Evolutionary conservation across 2,329 filamentous ascomycete species (phyloP), one percentile per base, ranked within the genome.

Genomic region (Myriosclerotinia scirpicola): DNA sequence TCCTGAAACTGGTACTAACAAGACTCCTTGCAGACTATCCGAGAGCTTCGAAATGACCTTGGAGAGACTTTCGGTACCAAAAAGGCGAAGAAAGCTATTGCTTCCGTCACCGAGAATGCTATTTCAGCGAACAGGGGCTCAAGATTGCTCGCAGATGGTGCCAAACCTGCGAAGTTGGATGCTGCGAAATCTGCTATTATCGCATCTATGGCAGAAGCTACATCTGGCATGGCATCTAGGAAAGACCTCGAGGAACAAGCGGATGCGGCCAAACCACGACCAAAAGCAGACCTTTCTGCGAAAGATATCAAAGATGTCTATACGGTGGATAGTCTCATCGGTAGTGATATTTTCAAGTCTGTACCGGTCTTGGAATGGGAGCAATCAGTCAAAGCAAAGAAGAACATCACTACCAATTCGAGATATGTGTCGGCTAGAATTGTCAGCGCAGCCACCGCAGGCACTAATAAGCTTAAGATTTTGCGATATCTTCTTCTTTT

Each of bases 61-160:
- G 90, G 90, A 52, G 84, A 90, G 73, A 87, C 89, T 42, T 96
- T 96, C 74, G 92, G 92, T 76, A 94, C 91, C 36, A 93, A 91
- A 81, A 94, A 93, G 79, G 90, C 91, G 30, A 90, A 88, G 82
- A 94, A 93, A 79, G 89, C 87, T 1, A 87, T 95, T 71, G 82
- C 84, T 38, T 85, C 88, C 66, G 82, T 85, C 70, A 87, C 87
- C 2, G 83, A 90, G 73, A 93, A 93, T 74, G 89, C 90, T 22
- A 92, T 94, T 46, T 71, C 72, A 11, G 75, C 76, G 38, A 68
- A 69, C 46, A 71, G 69, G 53, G 78, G 53, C 78, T 81, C 53
- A 76, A 77, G 73, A 79, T 76, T 65, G 68, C 67, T 48, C 74
- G 77, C 30, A 75, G 78, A 69, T 50, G 69, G 62, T 46, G 76